Evolutionary conservation across 306 rosid species (phyloP).

Genomic region (cucumber (Cucumis sativus)): Cucumber_9930_V3 NC_026661.2:22042001-22042500

Average conservation of each 20-base stretch:
- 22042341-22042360: conserved; percentile 18
- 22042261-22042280: conserved; percentile 7
- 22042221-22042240: conserved; percentile 4
- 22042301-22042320: conserved; percentile 19
- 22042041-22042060: conserved; percentile 32
- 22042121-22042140: conserved; percentile 3
- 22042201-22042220: neutral
- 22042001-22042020: conserved; percentile 40
- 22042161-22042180: neutral
- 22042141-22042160: conserved; percentile 4
- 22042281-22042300: conserved; percentile 9
- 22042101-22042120: conserved; percentile 5
- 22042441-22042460: neutral
- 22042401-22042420: conserved; percentile 3
- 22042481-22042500: neutral
- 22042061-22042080: conserved; percentile 15
- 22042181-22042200: neutral
- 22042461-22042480: neutral
- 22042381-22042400: neutral
- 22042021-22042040: conserved; percentile 14
- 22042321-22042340: conserved; percentile 23
- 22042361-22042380: neutral
- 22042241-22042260: neutral
- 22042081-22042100: conserved; percentile 16
- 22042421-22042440: neutral